Base-by-base conservation (phyloP, 2,329 filamentous ascomycete genomes). In the Metarhizium humberi region DNA sequence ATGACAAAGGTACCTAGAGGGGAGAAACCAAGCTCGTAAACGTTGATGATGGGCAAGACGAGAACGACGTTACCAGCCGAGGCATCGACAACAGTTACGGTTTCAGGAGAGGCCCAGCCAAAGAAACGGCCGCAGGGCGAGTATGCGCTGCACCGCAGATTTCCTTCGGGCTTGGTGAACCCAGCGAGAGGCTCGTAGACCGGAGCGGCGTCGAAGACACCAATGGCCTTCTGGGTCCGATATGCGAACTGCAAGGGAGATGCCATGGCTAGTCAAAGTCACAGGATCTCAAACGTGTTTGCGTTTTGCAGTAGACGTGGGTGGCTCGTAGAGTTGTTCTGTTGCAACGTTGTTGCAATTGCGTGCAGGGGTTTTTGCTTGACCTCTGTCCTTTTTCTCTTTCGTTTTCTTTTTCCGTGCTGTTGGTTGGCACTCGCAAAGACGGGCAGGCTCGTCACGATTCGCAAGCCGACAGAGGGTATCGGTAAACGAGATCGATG, bases 41-140 rank as follows among this genome's bases (percentile, higher is more conserved):
- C 91, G 68, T 95, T 92, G 57, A 86, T 76, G 47, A 91, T 83
- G 57, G 86, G 81, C 51, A 99, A 81, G 40, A 80, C 85, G 59
- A 90, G 84, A 67, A 95, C 77, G 62, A 87, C 75, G 63, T 86
- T 77, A 65, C 92, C 92, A 61, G 78, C 80, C 48, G 87, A 87
- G 60, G 92, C 82, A 71, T 97, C 90, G 65, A 95, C 80, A 61
- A 97, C 86, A 63, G 81, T 86, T 67, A 99, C 92, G 68, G 85
- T 86, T 65, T 96, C 90, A 60, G 85, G 87, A 59, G 90, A 89
- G 62, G 92, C 92, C 87, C 90, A 99, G 60, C 91, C 92, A 74
- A 96, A 95, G 78, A 92, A 99, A 69, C 88, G 89, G 70, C 94
- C 92, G 73, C 94, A 95, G 57, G 91, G 88, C 60, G 94, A 97